Conservation (phyloP, 306 rosid species). For the Prunus mume region DNA sequence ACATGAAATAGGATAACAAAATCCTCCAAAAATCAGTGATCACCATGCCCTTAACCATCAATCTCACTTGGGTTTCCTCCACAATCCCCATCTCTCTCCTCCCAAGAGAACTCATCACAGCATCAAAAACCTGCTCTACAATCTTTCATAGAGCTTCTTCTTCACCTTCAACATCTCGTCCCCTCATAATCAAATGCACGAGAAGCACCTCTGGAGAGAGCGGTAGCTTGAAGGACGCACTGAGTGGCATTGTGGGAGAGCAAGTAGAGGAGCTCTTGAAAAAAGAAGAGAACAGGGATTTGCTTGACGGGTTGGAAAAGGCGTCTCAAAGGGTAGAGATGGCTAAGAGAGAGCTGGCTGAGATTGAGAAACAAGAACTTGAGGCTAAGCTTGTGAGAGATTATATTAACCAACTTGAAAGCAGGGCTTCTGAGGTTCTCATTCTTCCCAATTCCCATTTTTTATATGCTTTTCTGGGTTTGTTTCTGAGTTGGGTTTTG, state of each 20-base stretch:
- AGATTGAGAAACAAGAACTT: slow-evolving; percentile 54
- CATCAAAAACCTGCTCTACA: not conserved
- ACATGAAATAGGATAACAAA: slow-evolving; percentile 16
- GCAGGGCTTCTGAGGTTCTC: slow-evolving; percentile 55
- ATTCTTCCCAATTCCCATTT: not conserved
- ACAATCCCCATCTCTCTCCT: slow-evolving; percentile 26
- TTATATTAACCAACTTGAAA: slow-evolving; percentile 56
- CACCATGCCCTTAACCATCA: slow-evolving; percentile 33
- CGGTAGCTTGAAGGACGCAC: slow-evolving; percentile 39
- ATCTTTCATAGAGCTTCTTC: slow-evolving; percentile 17
- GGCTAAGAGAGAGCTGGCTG: slow-evolving; percentile 57
- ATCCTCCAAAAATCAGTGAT: not conserved
- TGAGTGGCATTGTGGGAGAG: slow-evolving; percentile 49
- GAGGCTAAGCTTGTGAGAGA: slow-evolving; percentile 52
- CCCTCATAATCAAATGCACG: slow-evolving; percentile 32
- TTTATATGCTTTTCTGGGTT: not conserved
- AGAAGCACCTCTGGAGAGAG: slow-evolving; percentile 20
- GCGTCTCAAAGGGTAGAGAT: slow-evolving; percentile 71
- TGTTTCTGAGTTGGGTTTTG: not conserved
- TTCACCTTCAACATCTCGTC: slow-evolving; percentile 14
- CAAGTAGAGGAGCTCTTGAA: slow-evolving; percentile 58
- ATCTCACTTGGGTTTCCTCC: slow-evolving; percentile 25
- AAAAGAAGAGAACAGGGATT: slow-evolving; percentile 57
- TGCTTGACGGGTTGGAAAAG: slow-evolving; percentile 71
- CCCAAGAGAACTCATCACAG: slow-evolving; percentile 16